phyloP scores from a whole-genome alignment of 495 filamentous ascomycete species.

The Lasiosphaeria hispida region DNA sequence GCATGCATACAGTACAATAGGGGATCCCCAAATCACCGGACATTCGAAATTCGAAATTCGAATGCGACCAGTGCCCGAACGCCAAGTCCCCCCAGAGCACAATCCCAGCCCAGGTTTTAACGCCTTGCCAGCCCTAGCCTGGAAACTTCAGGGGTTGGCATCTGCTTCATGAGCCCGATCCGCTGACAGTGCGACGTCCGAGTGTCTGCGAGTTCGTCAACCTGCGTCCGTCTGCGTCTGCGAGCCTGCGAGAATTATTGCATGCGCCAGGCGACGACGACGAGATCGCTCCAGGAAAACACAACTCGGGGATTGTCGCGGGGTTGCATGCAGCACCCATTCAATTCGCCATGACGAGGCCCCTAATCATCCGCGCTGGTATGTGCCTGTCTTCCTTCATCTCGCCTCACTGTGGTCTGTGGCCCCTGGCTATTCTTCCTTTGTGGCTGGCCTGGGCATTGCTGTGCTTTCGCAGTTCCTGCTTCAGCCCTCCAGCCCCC shows the following conservation, averaged over 20 bases:
- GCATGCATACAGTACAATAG: conserved; percentile 4
- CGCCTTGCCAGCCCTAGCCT: neutral
- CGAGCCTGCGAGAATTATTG: conserved; percentile 1
- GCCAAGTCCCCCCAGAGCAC: conserved; percentile 2
- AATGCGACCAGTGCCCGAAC: conserved; percentile 3
- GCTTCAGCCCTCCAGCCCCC: conserved; percentile 15
- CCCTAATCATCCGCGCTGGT: conserved; percentile 79
- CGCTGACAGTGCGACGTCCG: conserved; percentile 14
- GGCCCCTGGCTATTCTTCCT: conserved; percentile 15
- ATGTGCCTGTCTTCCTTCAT: conserved; percentile 29
- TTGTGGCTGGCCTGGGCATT: conserved; percentile 23
- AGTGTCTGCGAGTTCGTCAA: neutral
- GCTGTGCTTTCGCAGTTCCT: conserved; percentile 7
- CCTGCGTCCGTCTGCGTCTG: neutral
- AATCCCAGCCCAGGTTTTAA: conserved; percentile 7
- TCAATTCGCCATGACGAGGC: conserved; percentile 62
- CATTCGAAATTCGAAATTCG: neutral
- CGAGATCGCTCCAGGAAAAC: neutral
- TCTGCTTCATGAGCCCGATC: conserved; percentile 4
- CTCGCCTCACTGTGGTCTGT: conserved; percentile 19
- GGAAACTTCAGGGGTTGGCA: conserved; percentile 7
- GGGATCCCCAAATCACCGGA: neutral
- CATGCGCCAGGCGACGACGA: neutral
- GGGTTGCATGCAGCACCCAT: conserved; percentile 19
- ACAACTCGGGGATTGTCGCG: conserved; percentile 16